phyloP scores from a whole-genome alignment of 2,329 filamentous ascomycete genomes.

The Dactylellina haptotyla region DNA sequence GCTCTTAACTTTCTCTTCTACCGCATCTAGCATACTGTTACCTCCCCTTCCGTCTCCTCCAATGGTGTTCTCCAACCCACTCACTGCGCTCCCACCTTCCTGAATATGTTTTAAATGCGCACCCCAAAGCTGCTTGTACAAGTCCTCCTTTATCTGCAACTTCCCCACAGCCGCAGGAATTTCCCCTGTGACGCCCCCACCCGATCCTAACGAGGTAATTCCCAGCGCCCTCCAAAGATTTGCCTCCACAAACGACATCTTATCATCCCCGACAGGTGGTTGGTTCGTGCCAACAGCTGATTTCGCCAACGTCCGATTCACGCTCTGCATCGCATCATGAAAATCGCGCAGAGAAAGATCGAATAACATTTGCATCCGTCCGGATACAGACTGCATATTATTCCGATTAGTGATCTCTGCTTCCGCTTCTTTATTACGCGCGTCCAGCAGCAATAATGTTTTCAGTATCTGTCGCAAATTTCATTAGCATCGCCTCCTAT shows the following conservation, averaged over 20 bases:
- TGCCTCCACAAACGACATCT: conserved; percentile 25
- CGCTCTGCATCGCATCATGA: conserved; percentile 39
- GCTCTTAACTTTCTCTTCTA: conserved; percentile 45
- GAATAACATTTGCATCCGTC: conserved; percentile 48
- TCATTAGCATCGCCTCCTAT: not conserved
- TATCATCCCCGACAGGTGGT: conserved; percentile 20
- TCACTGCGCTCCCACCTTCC: conserved; percentile 34
- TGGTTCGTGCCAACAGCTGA: not conserved
- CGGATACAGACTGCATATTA: conserved; percentile 53
- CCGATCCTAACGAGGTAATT: conserved; percentile 25
- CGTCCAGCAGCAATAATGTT: conserved; percentile 29
- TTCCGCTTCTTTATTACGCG: conserved; percentile 44
- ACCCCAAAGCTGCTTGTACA: conserved; percentile 47
- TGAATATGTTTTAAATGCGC: conserved; percentile 44
- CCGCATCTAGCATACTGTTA: conserved; percentile 3
- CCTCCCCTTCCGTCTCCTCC: conserved; percentile 10
- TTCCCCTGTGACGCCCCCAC: conserved; percentile 18
- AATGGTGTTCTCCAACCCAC: conserved; percentile 26
- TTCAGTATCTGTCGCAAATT: conserved; percentile 22
- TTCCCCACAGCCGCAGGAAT: conserved; percentile 22
- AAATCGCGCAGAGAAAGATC: conserved; percentile 47
- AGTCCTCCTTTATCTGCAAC: conserved; percentile 31
- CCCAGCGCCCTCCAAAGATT: conserved; percentile 47
- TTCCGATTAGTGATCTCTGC: conserved; percentile 41
- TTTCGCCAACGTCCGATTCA: not conserved